Percentiles rank a stretch among this genome's conserved stretches.
Evolutionary conservation across 78 protist species (phyloP).

Genomic region (Capsaspora owczarzaki): DNA sequence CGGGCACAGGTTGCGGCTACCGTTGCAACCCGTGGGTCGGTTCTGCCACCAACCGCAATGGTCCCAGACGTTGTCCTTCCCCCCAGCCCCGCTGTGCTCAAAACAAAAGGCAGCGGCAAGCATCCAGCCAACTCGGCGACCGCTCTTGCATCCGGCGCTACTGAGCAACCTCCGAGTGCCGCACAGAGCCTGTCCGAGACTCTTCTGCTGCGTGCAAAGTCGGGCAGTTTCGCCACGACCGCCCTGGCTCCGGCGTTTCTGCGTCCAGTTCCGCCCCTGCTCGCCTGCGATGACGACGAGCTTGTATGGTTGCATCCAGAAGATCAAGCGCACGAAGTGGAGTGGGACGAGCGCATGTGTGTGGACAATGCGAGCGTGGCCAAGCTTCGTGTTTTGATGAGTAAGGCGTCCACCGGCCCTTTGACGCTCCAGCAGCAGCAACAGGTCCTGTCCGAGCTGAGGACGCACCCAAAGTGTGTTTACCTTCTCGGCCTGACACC

Average conservation of each 20-base stretch:
- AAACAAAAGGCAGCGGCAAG: no score
- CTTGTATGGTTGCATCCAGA: constrained; percentile 1
- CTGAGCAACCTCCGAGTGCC: no score
- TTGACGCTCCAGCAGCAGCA: constrained; percentile 10
- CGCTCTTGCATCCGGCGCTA: no score
- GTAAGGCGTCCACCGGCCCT: constrained; percentile 1
- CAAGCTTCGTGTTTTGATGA: constrained; percentile 8
- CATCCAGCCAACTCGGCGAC: no score
- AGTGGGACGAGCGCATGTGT: constrained; percentile 43
- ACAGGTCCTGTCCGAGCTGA: background rate
- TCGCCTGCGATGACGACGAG: background rate
- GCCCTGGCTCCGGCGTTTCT: background rate
- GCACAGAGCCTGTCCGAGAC: no score
- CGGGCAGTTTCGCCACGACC: no score
- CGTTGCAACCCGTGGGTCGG: no score
- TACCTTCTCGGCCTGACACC: constrained; percentile 64
- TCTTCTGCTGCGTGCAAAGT: no score
- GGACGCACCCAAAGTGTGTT: constrained; percentile 26
- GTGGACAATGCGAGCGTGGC: constrained; percentile 4
- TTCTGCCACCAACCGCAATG: no score
- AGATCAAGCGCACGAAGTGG: background rate
- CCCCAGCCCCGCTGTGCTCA: no score
- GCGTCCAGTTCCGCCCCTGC: background rate
- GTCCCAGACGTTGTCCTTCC: no score
- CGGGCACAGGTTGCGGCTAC: no score